Evolutionary conservation across 805 yeast species (phyloP).

Genomic region (Monosporozyma aerobia): DNA sequence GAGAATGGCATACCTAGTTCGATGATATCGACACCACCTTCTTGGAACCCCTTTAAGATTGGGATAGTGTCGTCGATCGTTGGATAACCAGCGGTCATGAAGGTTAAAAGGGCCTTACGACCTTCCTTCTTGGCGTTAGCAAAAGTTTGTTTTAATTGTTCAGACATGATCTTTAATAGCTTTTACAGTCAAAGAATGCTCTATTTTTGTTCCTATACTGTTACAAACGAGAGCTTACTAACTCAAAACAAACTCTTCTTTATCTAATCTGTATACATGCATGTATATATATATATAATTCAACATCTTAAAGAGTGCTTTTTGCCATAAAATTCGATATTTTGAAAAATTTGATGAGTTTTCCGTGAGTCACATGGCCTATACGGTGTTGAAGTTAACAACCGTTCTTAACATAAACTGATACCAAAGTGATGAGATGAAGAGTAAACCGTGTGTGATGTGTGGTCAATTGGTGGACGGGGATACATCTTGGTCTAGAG

Average conservation of each 20-base stretch:
- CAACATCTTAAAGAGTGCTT: too few species aligned
- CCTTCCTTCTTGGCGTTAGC: constrained; percentile 49
- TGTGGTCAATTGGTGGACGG: neutral
- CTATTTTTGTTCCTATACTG: too few species aligned
- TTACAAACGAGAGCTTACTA: too few species aligned
- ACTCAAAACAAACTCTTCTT: neutral
- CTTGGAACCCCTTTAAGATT: constrained; percentile 77
- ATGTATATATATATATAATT: too few species aligned
- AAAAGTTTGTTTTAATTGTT: constrained; percentile 42
- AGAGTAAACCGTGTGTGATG: neutral
- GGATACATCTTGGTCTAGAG: constrained; percentile 5
- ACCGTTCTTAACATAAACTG: too few species aligned
- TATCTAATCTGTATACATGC: too few species aligned
- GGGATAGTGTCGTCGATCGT: constrained; percentile 81
- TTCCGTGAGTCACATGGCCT: neutral
- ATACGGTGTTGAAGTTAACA: neutral
- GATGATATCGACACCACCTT: constrained; percentile 90
- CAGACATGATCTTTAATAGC: constrained; percentile 19
- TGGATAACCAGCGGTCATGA: constrained; percentile 93
- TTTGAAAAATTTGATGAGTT: neutral
- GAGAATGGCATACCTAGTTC: constrained; percentile 95
- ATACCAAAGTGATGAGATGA: neutral
- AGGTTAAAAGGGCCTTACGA: constrained; percentile 84
- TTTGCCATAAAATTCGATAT: neutral
- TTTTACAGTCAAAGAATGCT: too few species aligned